Base-by-base conservation (phyloP, 83 land plant species). In the Larix sibirica region DNA sequence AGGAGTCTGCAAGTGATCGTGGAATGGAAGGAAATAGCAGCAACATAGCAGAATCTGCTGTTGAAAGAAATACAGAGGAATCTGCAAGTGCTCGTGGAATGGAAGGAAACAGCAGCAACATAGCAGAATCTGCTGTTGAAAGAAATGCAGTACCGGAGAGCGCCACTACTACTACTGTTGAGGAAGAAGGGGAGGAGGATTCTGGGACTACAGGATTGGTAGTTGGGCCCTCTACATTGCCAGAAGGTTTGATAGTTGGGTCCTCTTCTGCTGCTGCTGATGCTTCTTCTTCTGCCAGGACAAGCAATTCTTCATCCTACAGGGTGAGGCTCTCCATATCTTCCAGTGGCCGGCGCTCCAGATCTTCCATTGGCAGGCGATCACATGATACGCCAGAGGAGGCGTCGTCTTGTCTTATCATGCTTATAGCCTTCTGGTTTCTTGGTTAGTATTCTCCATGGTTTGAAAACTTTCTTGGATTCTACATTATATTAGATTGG, bases 361-460 rank as follows among this genome's bases (percentile, higher is more conserved):
- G 47, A 40, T 31, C 42, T 81, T 60, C 42, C 33, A 28, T 47
- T 74, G 18, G 20, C 58, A 79, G 63, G 26, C 77, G 61, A 16
- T 58, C 82, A 3, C 12, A 33, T 3, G 88, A 80, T 33, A 40
- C 73, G 82, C 26, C 86, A 33, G 88, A 90, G 59, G 92, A 90
- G 59, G 83, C 87, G 1, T 87, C 84, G 86, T 90, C 92, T 31
- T 90, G 90, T 81, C 47, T 90, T 24, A 64, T 90, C 36, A 84
- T 90, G 28, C 89, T 90, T n/a, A 47, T 87, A 36, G 88, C 86
- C 5, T 90, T 90, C 76, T 90, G 92, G 86, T 85, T 90, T 54
- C 84, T 90, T 33, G 92, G 92, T 90, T 9, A 18, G 88, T 84
- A 44, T 33, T 61, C 26, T 8, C 50, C 17, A 64, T 62, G 71